phyloP scores from a whole-genome alignment of 176 grass and related monocot genomes.

The Phoenix roebelenii region DNA sequence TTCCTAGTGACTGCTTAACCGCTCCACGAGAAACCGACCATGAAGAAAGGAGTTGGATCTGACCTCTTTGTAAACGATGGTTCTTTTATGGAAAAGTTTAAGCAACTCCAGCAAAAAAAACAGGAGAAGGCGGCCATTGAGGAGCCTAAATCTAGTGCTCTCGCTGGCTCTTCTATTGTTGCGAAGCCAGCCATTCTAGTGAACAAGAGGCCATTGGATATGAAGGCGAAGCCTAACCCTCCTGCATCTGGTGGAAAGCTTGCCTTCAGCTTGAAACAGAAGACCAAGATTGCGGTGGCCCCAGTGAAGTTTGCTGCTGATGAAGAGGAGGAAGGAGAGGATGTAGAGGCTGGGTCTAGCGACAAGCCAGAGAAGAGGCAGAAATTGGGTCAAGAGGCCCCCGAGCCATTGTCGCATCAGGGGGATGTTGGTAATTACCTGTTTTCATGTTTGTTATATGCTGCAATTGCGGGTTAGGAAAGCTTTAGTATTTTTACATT shows the following conservation, averaged over 20 bases:
- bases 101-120: conserved; percentile 76
- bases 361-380: conserved; percentile 42
- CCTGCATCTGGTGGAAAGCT: conserved; percentile 44
- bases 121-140: conserved; percentile 20
- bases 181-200: conserved; percentile 12
- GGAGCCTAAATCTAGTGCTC: conserved; percentile 7
- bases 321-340: conserved; percentile 43
- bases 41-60: conserved; percentile 29
- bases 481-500: too few species aligned
- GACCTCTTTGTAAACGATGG: conserved; percentile 87
- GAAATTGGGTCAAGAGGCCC: conserved; percentile 26
- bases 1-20: conserved; percentile 3
- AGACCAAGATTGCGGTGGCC: conserved; percentile 45
- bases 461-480: not conserved
- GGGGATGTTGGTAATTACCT: conserved; percentile 86
- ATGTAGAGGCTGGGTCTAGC: conserved; percentile 8
- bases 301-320: conserved; percentile 52
- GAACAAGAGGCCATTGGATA: conserved; percentile 54
- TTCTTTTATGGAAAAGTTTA: conserved; percentile 92
- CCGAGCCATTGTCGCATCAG: conserved; percentile 2
- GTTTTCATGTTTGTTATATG: conserved; percentile 14
- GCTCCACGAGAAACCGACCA: conserved; percentile 12
- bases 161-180: conserved; percentile 5
- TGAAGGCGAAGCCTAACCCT: conserved; percentile 21
- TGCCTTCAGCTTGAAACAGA: conserved; percentile 84